Conservation (phyloP, 768 basidiomycete genomes). For the Psilocybe subaeruginosa region DNA sequence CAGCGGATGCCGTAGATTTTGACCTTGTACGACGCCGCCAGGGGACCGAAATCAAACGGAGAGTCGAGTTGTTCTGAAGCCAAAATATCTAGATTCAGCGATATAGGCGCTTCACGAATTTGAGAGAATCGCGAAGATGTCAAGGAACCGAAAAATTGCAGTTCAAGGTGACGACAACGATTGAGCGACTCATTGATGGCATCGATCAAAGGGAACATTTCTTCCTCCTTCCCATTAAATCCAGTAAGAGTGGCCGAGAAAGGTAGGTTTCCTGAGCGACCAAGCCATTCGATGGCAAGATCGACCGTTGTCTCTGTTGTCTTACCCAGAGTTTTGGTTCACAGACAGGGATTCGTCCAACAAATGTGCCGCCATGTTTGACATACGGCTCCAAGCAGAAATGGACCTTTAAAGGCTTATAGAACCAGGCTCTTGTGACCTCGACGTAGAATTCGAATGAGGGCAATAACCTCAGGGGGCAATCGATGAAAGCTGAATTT, state of each 20-base stretch:
- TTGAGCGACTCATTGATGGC: not conserved
- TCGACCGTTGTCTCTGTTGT: not conserved
- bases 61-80: too few relatives aligned
- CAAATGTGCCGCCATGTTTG: slow-evolving; percentile 3
- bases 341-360: not conserved
- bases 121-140: too few relatives aligned
- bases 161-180: not conserved
- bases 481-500: not conserved
- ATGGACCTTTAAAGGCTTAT: not conserved
- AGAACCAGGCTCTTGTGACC: too few relatives aligned
- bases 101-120: too few relatives aligned
- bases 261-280: not conserved
- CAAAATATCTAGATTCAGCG: too few relatives aligned
- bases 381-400: slow-evolving; percentile 5
- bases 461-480: not conserved
- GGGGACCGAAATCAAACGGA: too few relatives aligned
- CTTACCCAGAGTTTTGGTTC: not conserved
- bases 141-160: too few relatives aligned
- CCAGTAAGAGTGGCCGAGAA: too few relatives aligned
- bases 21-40: too few relatives aligned
- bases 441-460: not conserved
- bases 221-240: too few relatives aligned
- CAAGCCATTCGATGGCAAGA: slow-evolving; percentile 1
- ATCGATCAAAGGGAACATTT: not conserved
- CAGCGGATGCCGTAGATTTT: too few relatives aligned